These are phyloP conservation scores for Capillidium heterosporum DNA, from an alignment of 371 early-diverging fungal genomes.

Conservation along the genomic window DNA sequence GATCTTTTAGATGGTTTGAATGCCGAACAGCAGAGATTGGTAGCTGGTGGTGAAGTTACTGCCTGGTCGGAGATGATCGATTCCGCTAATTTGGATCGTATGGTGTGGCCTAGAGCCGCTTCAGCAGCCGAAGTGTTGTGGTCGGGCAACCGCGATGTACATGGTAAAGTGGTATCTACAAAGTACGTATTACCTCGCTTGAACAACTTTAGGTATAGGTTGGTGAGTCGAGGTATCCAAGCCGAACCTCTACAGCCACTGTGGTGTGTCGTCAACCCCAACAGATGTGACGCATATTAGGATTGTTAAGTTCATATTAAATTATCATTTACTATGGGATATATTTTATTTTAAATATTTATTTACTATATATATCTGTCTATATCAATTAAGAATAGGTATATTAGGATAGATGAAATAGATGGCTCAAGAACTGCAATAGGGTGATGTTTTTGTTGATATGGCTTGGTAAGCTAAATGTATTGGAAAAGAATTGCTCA, in stretches of 20 bases:
- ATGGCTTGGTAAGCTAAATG: too few relatives aligned
- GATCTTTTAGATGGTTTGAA: constrained; percentile 20
- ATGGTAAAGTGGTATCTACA: constrained; percentile 28
- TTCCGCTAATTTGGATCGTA: constrained; percentile 28
- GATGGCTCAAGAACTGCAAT: too few relatives aligned
- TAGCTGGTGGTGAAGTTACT: constrained; percentile 35
- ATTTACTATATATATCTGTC: too few relatives aligned
- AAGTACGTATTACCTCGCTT: constrained; percentile 45
- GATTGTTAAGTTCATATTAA: too few relatives aligned
- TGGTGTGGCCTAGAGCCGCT: constrained; percentile 53
- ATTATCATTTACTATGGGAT: too few relatives aligned
- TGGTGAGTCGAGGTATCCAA: constrained; percentile 40
- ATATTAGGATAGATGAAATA: too few relatives aligned
- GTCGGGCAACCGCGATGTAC: constrained; percentile 41
- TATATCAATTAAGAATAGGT: too few relatives aligned
- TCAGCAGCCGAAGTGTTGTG: constrained; percentile 56
- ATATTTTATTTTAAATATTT: too few relatives aligned
- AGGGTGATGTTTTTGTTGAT: too few relatives aligned
- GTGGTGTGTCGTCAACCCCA: constrained; percentile 49
- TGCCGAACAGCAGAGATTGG: constrained; percentile 11
- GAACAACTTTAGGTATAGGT: constrained; percentile 49
- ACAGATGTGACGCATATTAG: constrained; percentile 24
- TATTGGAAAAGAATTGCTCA: too few relatives aligned
- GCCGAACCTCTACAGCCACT: constrained; percentile 49
- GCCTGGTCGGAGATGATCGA: constrained; percentile 63